Percentiles rank a stretch among this genome's conserved stretches.
These are phyloP conservation scores for Garcia nutans DNA, from an alignment of 345 rosid species.

Conservation along the genomic window DNA sequence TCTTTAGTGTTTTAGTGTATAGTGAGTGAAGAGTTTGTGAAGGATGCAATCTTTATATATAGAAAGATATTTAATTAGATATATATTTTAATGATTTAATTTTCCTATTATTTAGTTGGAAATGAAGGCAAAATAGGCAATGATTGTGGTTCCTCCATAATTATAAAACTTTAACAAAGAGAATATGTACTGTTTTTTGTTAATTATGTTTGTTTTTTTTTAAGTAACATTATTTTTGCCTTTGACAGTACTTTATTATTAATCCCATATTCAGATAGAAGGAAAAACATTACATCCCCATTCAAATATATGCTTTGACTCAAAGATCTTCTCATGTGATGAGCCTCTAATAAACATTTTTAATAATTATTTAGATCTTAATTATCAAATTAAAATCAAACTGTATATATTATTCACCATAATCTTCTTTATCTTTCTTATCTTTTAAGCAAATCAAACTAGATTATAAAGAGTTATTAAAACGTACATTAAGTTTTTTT, in stretches of 20 bases:
- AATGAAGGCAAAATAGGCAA: conserved; percentile 17
- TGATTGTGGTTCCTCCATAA: conserved; percentile 29
- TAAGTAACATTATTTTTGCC: neutral
- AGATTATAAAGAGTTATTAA: neutral
- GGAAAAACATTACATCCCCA: neutral
- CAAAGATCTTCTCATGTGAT: neutral
- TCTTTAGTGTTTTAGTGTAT: neutral
- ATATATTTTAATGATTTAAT: neutral
- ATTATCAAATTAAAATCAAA: neutral
- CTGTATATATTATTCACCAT: neutral
- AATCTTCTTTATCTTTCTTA: neutral
- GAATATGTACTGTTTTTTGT: neutral
- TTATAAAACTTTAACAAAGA: conserved; percentile 11
- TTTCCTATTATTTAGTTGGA: conserved; percentile 29
- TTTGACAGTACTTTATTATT: neutral
- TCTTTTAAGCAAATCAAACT: conserved; percentile 12
- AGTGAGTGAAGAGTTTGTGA: conserved; percentile 8
- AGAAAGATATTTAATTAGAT: conserved; percentile 10
- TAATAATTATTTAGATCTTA: neutral
- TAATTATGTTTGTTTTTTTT: conserved; percentile 16
- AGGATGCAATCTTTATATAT: conserved; percentile 31
- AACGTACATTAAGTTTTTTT: neutral
- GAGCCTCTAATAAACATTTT: neutral
- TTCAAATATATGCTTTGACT: neutral
- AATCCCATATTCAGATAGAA: neutral